phyloP scores from a whole-genome alignment of 805 yeast genomes.

The Candida pseudoglaebosa region DNA sequence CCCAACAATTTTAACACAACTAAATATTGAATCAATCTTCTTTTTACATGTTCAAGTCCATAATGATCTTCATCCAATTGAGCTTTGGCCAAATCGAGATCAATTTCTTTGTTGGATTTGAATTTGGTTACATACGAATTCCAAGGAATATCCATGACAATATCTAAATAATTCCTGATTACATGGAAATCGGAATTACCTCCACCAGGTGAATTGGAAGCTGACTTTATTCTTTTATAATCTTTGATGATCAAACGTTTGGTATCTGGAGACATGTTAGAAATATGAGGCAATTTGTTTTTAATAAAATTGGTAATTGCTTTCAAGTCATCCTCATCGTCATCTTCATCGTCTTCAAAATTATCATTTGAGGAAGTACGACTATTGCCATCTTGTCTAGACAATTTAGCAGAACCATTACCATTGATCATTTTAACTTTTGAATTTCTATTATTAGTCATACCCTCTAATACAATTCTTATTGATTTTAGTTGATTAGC shows the following conservation, averaged over 20 bases:
- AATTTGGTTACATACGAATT: constrained; percentile 30
- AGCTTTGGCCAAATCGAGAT: constrained; percentile 39
- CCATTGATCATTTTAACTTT: constrained; percentile 3
- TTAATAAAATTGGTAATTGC: constrained; percentile 35
- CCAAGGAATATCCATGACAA: constrained; percentile 66
- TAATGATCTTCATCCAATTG: constrained; percentile 41
- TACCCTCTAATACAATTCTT: constrained; percentile 44
- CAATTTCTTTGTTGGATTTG: constrained; percentile 41
- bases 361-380: constrained; percentile 8
- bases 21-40: constrained; percentile 70
- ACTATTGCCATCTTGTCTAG: constrained; percentile 14
- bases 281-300: constrained; percentile 31
- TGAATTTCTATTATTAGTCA: constrained; percentile 26
- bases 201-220: constrained; percentile 37
- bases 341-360: constrained; percentile 34
- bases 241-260: constrained; percentile 44
- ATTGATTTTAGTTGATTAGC: constrained; percentile 54
- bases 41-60: constrained; percentile 49
- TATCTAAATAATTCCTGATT: constrained; percentile 58
- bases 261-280: constrained; percentile 32
- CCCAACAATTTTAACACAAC: constrained; percentile 67
- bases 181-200: constrained; percentile 64
- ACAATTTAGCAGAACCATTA: constrained; percentile 11
- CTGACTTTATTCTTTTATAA: constrained; percentile 49
- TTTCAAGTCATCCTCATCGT: constrained; percentile 41